These are phyloP conservation scores for Cyberlindnera subsufficiens DNA, from an alignment of 805 yeast species.

Conservation along the genomic window DNA sequence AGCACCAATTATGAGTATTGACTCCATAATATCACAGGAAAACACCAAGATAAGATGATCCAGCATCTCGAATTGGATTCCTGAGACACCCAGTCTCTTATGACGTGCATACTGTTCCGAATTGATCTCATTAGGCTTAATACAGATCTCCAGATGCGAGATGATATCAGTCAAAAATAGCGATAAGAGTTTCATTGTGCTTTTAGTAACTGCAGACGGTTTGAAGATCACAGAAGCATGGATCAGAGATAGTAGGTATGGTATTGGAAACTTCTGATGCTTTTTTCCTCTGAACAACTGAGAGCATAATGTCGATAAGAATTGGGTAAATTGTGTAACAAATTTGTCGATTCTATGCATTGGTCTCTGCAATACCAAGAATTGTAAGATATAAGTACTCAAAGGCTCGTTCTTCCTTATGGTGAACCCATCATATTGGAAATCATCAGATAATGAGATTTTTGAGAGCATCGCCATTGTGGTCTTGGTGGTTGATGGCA, in stretches of 20 bases:
- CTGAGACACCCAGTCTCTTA: slow-evolving; percentile 21
- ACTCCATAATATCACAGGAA: slow-evolving; percentile 53
- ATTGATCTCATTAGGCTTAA: slow-evolving; percentile 21
- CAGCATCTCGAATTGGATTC: slow-evolving; percentile 40
- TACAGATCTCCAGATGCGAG: slow-evolving; percentile 2
- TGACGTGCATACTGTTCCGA: slow-evolving; percentile 17
- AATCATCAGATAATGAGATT: slow-evolving; percentile 17
- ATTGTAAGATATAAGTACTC: slow-evolving; percentile 31
- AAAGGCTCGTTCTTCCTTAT: slow-evolving; percentile 30
- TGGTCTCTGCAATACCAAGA: slow-evolving; percentile 37
- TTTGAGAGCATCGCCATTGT: slow-evolving; percentile 30
- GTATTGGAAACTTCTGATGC: slow-evolving; percentile 32
- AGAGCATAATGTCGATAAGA: slow-evolving; percentile 26
- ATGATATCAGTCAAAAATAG: not conserved
- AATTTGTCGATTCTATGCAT: slow-evolving; percentile 43
- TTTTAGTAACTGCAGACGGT: slow-evolving; percentile 49
- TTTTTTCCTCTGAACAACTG: not conserved
- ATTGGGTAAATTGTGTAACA: slow-evolving; percentile 35
- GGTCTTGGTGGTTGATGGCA: slow-evolving; percentile 28
- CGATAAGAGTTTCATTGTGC: slow-evolving; percentile 26
- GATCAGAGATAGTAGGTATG: slow-evolving; percentile 54
- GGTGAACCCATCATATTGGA: slow-evolving; percentile 13
- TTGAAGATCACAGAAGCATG: slow-evolving; percentile 52
- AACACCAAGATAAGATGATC: slow-evolving; percentile 46
- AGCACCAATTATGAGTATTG: slow-evolving; percentile 23